Evolutionary conservation across 352 stramenopile species (phyloP).

Genomic region (Phytophthora brassicae): DNA sequence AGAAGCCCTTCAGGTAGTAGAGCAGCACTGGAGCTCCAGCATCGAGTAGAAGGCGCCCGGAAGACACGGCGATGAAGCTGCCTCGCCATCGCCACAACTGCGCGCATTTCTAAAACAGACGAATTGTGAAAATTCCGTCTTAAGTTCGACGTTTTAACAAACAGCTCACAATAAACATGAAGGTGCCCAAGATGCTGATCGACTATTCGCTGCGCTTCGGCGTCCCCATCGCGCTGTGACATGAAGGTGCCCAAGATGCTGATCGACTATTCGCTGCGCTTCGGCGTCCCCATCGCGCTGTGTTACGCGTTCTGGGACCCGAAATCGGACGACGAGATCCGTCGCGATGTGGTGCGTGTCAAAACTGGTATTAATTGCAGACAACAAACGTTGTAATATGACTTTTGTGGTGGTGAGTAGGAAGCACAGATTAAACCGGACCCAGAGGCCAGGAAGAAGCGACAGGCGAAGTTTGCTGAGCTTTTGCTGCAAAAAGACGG

Average conservation of each 20-base stretch:
- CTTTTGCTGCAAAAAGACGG: conserved; percentile 57
- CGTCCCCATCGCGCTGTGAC: conserved; percentile 60
- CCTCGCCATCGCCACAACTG: conserved; percentile 16
- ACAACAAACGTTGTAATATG: too few species aligned
- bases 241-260: conserved; percentile 88
- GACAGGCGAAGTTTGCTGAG: conserved; percentile 76
- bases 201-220: conserved; percentile 78
- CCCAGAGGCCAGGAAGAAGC: conserved; percentile 53
- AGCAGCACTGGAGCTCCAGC: conserved; percentile 16
- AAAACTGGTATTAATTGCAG: too few species aligned
- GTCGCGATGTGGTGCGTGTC: conserved; percentile 66
- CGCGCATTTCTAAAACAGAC: too few species aligned
- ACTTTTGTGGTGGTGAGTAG: conserved; percentile 28
- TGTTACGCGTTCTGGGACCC: conserved; percentile 75
- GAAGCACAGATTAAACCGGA: conserved; percentile 74
- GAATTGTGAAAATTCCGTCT: conserved; percentile 1
- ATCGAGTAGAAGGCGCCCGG: neutral
- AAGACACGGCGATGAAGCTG: conserved; percentile 24
- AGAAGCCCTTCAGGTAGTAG: conserved; percentile 49
- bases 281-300: conserved; percentile 68
- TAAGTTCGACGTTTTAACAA: conserved; percentile 13
- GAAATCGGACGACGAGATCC: conserved; percentile 75
- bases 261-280: conserved; percentile 73
- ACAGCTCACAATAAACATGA: conserved; percentile 44
- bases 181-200: conserved; percentile 83